phyloP scores from a whole-genome alignment of 805 yeast genomes.

The Starmerella potacharoeniae region DNA sequence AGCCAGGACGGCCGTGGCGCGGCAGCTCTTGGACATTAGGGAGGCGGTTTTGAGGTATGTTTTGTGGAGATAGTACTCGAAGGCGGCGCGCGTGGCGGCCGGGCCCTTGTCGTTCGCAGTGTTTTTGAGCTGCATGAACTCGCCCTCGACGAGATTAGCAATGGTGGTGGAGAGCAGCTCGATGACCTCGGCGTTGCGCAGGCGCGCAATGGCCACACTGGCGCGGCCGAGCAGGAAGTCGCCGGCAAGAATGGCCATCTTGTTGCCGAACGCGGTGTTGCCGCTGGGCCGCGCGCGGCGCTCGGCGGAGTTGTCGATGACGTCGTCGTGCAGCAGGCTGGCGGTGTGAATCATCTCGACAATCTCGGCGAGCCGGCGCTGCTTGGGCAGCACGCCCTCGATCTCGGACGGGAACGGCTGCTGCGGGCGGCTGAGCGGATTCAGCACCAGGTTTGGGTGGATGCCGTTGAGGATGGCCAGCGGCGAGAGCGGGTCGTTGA shows the following conservation, averaged over 20 bases:
- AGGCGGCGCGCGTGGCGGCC: constrained; percentile 50
- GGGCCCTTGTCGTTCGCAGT: constrained; percentile 49
- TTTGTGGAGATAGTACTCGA: constrained; percentile 89
- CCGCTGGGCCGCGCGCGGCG: constrained; percentile 88
- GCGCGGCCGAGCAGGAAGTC: constrained; percentile 93
- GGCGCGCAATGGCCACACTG: constrained; percentile 84
- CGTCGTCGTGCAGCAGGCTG: constrained; percentile 89
- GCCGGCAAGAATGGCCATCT: constrained; percentile 96
- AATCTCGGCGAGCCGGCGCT: constrained; percentile 89
- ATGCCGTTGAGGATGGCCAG: constrained; percentile 77
- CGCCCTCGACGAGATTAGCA: constrained; percentile 96
- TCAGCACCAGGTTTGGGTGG: constrained; percentile 65
- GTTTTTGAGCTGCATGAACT: constrained; percentile 95
- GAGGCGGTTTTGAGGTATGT: constrained; percentile 93
- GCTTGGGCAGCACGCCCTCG: constrained; percentile 84
- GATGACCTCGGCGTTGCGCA: constrained; percentile 93
- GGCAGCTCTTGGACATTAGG: constrained; percentile 80
- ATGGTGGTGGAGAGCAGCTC: constrained; percentile 91
- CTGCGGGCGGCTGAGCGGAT: constrained; percentile 74
- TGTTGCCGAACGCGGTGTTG: constrained; percentile 86
- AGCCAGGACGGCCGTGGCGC: constrained; percentile 86
- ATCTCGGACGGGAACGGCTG: constrained; percentile 52
- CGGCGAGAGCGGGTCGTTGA: constrained; percentile 52
- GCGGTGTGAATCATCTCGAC: constrained; percentile 99
- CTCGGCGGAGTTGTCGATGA: constrained; percentile 75